These are phyloP conservation scores for Xylariomycetidae sp. DNA, from an alignment of 2,329 filamentous ascomycete species.

Conservation along the genomic window DNA sequence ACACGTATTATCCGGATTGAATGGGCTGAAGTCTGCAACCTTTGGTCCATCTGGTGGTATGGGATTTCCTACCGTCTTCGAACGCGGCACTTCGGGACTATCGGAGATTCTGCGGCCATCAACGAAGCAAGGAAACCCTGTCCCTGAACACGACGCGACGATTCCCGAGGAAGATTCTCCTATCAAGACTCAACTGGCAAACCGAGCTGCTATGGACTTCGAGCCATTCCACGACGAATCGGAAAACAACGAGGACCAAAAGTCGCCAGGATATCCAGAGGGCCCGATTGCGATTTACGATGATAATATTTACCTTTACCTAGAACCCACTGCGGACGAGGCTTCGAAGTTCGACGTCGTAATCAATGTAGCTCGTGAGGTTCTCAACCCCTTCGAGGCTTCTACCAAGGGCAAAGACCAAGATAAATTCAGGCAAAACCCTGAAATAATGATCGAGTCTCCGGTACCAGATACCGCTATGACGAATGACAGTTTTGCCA, in stretches of 20 bases:
- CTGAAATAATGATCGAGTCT: constrained; percentile 35
- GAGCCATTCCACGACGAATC: constrained; percentile 62
- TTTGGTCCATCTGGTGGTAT: constrained; percentile 60
- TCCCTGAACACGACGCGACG: constrained; percentile 32
- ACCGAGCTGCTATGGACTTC: constrained; percentile 50
- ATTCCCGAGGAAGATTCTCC: constrained; percentile 55
- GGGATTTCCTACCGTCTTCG: constrained; percentile 57
- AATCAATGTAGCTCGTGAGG: constrained; percentile 80
- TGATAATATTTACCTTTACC: constrained; percentile 71
- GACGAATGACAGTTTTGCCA: constrained; percentile 54
- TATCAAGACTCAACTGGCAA: constrained; percentile 59
- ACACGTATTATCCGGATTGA: constrained; percentile 57
- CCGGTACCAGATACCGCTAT: constrained; percentile 52
- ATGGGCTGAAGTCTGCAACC: constrained; percentile 52
- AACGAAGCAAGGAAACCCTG: constrained; percentile 35
- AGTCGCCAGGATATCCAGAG: constrained; percentile 76
- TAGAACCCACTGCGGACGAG: constrained; percentile 75
- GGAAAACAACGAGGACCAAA: constrained; percentile 73
- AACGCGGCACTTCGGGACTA: constrained; percentile 56
- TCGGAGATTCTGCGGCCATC: constrained; percentile 53
- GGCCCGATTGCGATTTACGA: constrained; percentile 79
- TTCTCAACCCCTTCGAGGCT: constrained; percentile 65
- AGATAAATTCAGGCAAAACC: constrained; percentile 23
- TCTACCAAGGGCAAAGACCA: constrained; percentile 17
- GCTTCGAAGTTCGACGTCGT: constrained; percentile 76